Conservation (phyloP, 208 protist genomes). For the Trypanosomatidae sp. region DNA sequence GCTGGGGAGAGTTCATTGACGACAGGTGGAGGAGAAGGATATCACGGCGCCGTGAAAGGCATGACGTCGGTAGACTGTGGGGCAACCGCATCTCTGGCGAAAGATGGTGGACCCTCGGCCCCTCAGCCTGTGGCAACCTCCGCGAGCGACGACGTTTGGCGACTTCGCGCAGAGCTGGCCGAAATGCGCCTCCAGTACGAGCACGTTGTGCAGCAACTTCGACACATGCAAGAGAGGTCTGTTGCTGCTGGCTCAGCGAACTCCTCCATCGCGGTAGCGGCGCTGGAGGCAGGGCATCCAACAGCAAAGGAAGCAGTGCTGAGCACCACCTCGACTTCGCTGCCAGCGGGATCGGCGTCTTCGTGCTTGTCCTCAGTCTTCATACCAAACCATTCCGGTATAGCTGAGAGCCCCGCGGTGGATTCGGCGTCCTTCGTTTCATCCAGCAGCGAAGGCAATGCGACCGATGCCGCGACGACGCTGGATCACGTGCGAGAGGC, state of each 20-base stretch:
- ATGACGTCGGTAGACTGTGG: background rate
- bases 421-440: background rate
- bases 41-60: background rate
- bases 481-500: constrained; percentile 40
- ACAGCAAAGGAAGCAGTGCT: background rate
- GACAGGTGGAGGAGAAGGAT: background rate
- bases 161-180: constrained; percentile 22
- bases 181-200: constrained; percentile 23
- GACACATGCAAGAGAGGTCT: constrained; percentile 4
- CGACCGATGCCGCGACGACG: constrained; percentile 16
- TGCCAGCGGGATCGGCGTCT: background rate
- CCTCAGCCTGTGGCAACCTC: background rate
- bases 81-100: background rate
- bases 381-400: no score
- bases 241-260: background rate
- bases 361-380: background rate
- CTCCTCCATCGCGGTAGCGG: background rate
- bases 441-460: background rate
- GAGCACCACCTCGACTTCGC: background rate
- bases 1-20: background rate
- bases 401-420: background rate
- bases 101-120: background rate
- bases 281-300: background rate
- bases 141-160: constrained; percentile 11
- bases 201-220: constrained; percentile 15